Conservation (phyloP, 2,329 filamentous ascomycete species). For the Claviceps maximensis region DNA sequence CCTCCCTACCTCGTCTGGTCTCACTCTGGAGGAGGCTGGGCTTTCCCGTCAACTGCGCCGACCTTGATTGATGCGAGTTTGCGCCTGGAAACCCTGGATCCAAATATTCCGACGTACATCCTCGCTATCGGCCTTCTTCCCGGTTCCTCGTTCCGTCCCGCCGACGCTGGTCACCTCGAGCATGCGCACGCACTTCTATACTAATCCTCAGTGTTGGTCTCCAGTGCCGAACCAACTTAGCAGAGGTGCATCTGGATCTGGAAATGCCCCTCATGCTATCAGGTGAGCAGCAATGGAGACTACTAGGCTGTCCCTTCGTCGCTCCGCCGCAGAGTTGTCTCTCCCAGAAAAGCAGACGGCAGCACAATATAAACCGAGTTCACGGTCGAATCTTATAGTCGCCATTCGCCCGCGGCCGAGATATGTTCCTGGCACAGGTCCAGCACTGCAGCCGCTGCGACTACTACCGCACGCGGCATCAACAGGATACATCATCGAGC, state of each 20-base stretch:
- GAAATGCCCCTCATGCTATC: background rate
- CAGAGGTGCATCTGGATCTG: too few relatives aligned
- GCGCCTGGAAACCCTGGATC: too few relatives aligned
- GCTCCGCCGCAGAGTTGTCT: constrained; percentile 1
- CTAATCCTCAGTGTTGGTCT: background rate
- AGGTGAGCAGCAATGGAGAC: background rate
- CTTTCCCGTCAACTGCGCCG: background rate
- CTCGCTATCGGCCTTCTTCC: too few relatives aligned
- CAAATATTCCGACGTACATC: too few relatives aligned
- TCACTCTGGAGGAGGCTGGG: background rate
- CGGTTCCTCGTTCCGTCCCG: background rate
- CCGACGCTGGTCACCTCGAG: background rate
- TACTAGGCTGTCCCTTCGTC: background rate
- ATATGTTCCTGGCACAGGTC: constrained; percentile 35
- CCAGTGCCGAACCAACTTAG: background rate
- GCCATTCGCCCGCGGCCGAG: constrained; percentile 8
- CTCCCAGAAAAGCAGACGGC: background rate
- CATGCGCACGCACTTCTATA: background rate
- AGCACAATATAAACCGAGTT: background rate
- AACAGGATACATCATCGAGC: constrained; percentile 43
- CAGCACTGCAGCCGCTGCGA: constrained; percentile 32
- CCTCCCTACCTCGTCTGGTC: too few relatives aligned
- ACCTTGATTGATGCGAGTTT: too few relatives aligned
- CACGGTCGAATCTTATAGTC: background rate
- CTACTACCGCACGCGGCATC: constrained; percentile 36